phyloP scores from a whole-genome alignment of 768 basidiomycete species.

The Podaxis sp. region DNA sequence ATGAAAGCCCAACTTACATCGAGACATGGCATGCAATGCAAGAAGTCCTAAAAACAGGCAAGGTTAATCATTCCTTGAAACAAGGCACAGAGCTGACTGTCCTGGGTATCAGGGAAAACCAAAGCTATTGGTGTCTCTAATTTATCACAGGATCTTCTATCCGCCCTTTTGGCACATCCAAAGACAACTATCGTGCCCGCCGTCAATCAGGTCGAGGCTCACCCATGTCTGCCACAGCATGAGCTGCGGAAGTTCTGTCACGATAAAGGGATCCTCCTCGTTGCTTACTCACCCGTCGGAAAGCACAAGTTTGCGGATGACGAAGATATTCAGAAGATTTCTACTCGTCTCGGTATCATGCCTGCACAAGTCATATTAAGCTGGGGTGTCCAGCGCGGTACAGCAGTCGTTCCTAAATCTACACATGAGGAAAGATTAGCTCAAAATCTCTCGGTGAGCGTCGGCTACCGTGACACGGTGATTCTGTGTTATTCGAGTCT shows the following conservation, averaged over 20 bases:
- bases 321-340: constrained; percentile 3
- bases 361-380: constrained; percentile 50
- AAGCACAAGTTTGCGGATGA: constrained; percentile 16
- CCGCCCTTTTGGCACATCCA: constrained; percentile 6
- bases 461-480: neutral
- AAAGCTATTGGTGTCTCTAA: constrained; percentile 12
- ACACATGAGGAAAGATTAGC: constrained; percentile 38
- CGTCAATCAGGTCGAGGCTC: constrained; percentile 41
- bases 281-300: constrained; percentile 48
- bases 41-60: constrained; percentile 11
- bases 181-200: constrained; percentile 10
- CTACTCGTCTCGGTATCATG: neutral
- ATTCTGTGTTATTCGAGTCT: no score
- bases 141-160: constrained; percentile 6
- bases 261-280: constrained; percentile 38
- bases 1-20: constrained; percentile 11
- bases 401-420: constrained; percentile 54
- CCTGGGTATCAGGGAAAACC: constrained; percentile 3
- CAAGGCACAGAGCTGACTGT: neutral
- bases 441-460: constrained; percentile 39
- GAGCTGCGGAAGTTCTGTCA: constrained; percentile 41
- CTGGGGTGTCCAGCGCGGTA: constrained; percentile 55
- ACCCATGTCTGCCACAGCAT: constrained; percentile 45
- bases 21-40: constrained; percentile 13
- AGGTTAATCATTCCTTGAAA: neutral